Conservation (phyloP, 495 filamentous ascomycete genomes). For the Podospora fimiseda region DNA sequence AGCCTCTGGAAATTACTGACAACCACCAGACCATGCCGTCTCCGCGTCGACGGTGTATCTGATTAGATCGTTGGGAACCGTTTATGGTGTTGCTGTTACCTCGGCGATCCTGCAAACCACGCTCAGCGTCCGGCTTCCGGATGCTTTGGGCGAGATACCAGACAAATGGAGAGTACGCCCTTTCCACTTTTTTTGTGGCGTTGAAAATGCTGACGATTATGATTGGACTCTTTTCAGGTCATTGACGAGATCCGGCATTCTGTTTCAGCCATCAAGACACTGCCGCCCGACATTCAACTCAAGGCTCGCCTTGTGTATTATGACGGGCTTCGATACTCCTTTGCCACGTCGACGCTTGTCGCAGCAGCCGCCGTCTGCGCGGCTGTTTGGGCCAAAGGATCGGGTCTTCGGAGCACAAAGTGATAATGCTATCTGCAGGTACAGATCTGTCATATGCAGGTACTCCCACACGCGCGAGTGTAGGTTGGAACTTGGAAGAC, state of each 20-base stretch:
- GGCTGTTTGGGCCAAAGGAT: slow-evolving; percentile 45
- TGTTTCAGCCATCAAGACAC: slow-evolving; percentile 45
- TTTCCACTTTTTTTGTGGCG: slow-evolving; percentile 18
- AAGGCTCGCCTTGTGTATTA: slow-evolving; percentile 55
- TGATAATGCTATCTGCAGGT: neutral
- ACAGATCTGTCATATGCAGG: neutral
- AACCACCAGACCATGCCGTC: slow-evolving; percentile 52
- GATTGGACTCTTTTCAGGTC: slow-evolving; percentile 30
- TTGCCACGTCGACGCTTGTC: slow-evolving; percentile 48
- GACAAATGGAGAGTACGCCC: slow-evolving; percentile 60
- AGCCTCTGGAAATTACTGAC: neutral
- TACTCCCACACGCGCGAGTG: too few relatives aligned
- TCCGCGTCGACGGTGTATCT: slow-evolving; percentile 59
- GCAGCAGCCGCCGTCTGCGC: slow-evolving; percentile 45
- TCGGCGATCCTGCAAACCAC: slow-evolving; percentile 60
- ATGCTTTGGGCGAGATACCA: slow-evolving; percentile 54
- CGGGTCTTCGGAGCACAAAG: slow-evolving; percentile 36
- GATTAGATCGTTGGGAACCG: slow-evolving; percentile 55
- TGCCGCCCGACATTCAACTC: slow-evolving; percentile 54
- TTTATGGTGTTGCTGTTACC: slow-evolving; percentile 58
- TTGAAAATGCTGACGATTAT: slow-evolving; percentile 7
- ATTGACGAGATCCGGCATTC: slow-evolving; percentile 59
- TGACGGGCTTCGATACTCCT: slow-evolving; percentile 49
- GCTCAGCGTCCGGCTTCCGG: slow-evolving; percentile 49
- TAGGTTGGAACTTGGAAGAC: too few relatives aligned